Base-by-base conservation (phyloP, 768 basidiomycete species). In the Boletales sp. region DNA sequence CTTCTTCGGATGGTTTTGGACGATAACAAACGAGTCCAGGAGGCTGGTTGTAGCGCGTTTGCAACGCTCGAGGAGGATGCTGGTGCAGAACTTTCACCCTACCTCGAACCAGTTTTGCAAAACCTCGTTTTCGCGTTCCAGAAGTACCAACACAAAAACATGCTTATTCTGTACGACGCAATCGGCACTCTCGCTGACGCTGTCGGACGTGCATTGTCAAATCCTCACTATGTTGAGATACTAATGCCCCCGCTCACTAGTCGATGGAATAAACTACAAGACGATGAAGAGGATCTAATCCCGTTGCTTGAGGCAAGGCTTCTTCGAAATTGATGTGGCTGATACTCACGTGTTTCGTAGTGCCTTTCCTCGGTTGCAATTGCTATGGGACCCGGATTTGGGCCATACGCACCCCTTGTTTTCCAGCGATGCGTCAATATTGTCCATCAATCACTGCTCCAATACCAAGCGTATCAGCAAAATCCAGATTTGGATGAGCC, bases 131-230 rank as follows among this genome's bases (percentile, higher is more conserved):
- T 91, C 56, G 96, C 96, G 1, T 99, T 98, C 70, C 83, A 90
- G 50, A 97, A 96, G 72, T 99, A 99, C 70, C 96, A 99, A 65
- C 94, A 96, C 71, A 98, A 98, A 79, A 99, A 99, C 67, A 86
- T 98, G 81, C 80, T 99, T 57, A 99, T 98, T 53, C 73, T 99
- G 31, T 98, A 98, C 64, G 96, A 99, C 61, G 96, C 96, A n/a
- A 88, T 99, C 41, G 96, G 96, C 8, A 99, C 96, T 1, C 76
- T 99, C 34, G 96, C 96, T 8, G 96, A 99, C 63, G 93, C 94
- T 5, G 96, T 99, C 39, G 94, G 94, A 4, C 66, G 84, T 35
- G 89, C 92, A 6, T 72, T 99, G 54, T 84, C 88, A 62, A 90
- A 94, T 64, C 80, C 90, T 8, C 72, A 81, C 9, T 94, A 89